Base-by-base conservation (phyloP, 208 protist genomes). In the Trichomonas tenax region DNA sequence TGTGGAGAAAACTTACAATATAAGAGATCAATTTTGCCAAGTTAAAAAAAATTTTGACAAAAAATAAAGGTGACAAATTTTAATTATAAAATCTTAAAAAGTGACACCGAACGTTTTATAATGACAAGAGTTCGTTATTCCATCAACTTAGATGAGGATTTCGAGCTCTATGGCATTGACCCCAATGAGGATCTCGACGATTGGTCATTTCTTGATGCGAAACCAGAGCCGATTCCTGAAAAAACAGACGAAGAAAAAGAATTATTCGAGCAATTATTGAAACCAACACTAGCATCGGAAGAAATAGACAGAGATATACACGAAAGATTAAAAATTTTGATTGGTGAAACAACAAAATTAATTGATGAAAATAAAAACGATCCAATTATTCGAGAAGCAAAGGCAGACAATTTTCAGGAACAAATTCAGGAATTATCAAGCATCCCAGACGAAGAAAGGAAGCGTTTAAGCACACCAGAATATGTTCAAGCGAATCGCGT, bases 191-290 rank as follows among this genome's bases (percentile, higher is more conserved):
- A 93, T 58, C 44, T 93, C 8, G 44, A 93, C 21, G 86, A 93
- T 93, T 93, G 86, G 86, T 93, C 86, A 21, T 93, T 93, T 93
- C 15, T 93, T 0, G 86, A 93, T 93, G 44, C 40, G 31, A 93
- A 93, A 51, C 86, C 86, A 17, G 44, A 93, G 15, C 86, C 86
- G 11, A 93, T 93, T 38, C 44, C 40, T 11, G 86, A 93, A 51
- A 93, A 93, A 51, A 93, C 86, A 0, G 86, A 93, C 36, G 86
- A 93, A 51, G 86, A 93, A 51, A 93, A 93, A 51, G 10, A 40
- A 51, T 51, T 93, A 38, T 93, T 93, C 15, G 44, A 93, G 44
- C 40, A 51, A 93, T 51, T 93, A 51, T 31, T 93, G 4, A 40
- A 41, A 38, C 86, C 86, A 38, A 41, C 86, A 48, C 44, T 93